These are phyloP conservation scores for Cocos nucifera DNA, from an alignment of 176 grass and related monocot genomes.

Conservation along the genomic window DNA sequence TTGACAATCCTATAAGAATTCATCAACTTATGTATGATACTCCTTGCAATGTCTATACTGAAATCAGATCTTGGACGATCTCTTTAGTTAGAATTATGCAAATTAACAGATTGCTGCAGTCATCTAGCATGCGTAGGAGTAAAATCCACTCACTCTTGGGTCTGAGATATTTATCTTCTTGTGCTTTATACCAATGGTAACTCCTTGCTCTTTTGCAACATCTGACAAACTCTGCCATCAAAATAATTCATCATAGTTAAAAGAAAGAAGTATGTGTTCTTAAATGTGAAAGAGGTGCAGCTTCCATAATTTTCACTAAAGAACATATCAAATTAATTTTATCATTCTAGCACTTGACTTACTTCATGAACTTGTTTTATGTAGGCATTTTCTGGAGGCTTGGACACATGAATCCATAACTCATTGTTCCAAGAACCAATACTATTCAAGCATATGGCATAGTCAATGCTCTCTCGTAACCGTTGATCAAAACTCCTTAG, in stretches of 20 bases:
- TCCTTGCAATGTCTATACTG: no score
- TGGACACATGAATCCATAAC: constrained; percentile 94
- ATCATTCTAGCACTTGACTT: constrained; percentile 6
- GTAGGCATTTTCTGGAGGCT: constrained; percentile 90
- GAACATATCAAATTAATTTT: no score
- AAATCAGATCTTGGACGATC: no score
- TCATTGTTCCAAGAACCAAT: constrained; percentile 84
- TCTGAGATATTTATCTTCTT: constrained; percentile 99
- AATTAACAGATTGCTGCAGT: no score
- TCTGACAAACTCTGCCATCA: constrained; percentile 68
- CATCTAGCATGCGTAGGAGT: constrained; percentile 10
- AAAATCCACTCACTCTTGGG: constrained; percentile 50
- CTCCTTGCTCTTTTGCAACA: constrained; percentile 65
- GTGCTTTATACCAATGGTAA: constrained; percentile 88
- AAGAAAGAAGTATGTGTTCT: no score
- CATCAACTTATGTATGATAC: no score
- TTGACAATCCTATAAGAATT: no score
- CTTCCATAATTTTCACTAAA: no score
- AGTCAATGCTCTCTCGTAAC: constrained; percentile 86
- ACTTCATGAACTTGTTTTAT: constrained; percentile 97
- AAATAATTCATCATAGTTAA: constrained; percentile 8
- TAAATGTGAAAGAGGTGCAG: no score
- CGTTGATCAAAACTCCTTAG: constrained; percentile 96
- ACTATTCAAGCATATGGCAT: constrained; percentile 94
- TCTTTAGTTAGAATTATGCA: no score